These are phyloP conservation scores for Alternaria triticina DNA, from an alignment of 2,329 filamentous ascomycete species.

Conservation along the genomic window DNA sequence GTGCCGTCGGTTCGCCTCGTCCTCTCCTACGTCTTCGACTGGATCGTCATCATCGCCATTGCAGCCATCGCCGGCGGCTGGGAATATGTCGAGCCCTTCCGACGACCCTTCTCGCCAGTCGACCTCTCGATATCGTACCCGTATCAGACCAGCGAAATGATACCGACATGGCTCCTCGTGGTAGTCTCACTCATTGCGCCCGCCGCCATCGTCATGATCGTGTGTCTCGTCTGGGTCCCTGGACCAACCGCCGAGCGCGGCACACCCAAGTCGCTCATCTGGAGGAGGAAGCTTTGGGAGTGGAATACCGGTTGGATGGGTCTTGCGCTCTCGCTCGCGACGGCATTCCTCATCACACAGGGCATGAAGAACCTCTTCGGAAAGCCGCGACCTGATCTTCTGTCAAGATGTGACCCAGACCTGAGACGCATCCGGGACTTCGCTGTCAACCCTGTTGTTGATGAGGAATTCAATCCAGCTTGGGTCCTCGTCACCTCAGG, in stretches of 20 bases:
- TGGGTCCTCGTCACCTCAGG: constrained; percentile 74
- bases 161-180: constrained; percentile 70
- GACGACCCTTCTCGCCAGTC: constrained; percentile 72
- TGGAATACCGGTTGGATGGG: constrained; percentile 86
- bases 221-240: constrained; percentile 74
- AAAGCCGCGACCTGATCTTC: constrained; percentile 68
- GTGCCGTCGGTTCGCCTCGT: constrained; percentile 60
- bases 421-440: constrained; percentile 61
- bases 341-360: constrained; percentile 80
- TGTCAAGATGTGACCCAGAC: constrained; percentile 79
- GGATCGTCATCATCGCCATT: constrained; percentile 69
- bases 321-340: constrained; percentile 72
- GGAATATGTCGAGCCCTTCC: constrained; percentile 67
- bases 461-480: constrained; percentile 57
- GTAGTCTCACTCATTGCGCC: constrained; percentile 71
- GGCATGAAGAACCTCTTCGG: constrained; percentile 80
- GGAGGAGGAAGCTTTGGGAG: constrained; percentile 89
- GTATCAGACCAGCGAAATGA: constrained; percentile 71
- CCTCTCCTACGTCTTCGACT: constrained; percentile 75
- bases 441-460: constrained; percentile 63
- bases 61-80: constrained; percentile 66
- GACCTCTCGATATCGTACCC: constrained; percentile 84
- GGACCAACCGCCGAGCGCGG: constrained; percentile 69
- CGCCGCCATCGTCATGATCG: constrained; percentile 69
- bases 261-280: constrained; percentile 70